Evolutionary conservation across 1,139 yeast species (phyloP), one percentile per base, ranked within the genome.

Genomic region (Candida sanyaensis): DNA sequence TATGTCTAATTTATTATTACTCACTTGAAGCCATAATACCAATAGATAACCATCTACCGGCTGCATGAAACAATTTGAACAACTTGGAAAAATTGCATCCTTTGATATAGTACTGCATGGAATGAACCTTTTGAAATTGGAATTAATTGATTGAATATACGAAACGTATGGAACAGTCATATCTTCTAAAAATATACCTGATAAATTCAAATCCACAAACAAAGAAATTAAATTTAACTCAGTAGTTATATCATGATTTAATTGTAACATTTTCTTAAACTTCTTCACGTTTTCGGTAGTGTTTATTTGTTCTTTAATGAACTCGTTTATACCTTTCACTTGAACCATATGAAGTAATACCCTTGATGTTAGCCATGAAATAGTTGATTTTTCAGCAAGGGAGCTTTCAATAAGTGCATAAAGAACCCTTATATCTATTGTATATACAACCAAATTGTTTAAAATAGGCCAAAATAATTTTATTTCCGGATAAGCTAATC

Each of bases 41-140:
- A 60, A 27, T 21, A 52, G 49, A 26, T 46, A 44, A 7, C 47
- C 41, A 21, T 54, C 49, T 1, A 59, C 45, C 11, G 61, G 64
- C 17, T 56, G 52, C 12, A 58, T 41, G 26, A 54, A 48, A 23
- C 56, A 53, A 31, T 47, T 37, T 2, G 34, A n/a, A 5, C 43
- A 41, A 17, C 41, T 41, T 6, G 32, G 26, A 5, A 34, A 23
- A 10, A 47, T 13, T 27, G 49, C 43, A 8, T 47, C 46, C 24
- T 33, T 44, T 6, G 51, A 40, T 11, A 40, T 30, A 0, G 34
- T 23, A 2, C 42, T 37, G 13, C 58, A 44, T 23, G 53, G 58
- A 27, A 53, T 55, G n/a, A 56, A 36, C 30, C 58, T 56, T 27
- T 47, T 54, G 21, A 60, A 57, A 4, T 45, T 44, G 2, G 58